Base-by-base conservation (phyloP, 2,329 filamentous ascomycete genomes). In the Colletotrichum sp. region DNA sequence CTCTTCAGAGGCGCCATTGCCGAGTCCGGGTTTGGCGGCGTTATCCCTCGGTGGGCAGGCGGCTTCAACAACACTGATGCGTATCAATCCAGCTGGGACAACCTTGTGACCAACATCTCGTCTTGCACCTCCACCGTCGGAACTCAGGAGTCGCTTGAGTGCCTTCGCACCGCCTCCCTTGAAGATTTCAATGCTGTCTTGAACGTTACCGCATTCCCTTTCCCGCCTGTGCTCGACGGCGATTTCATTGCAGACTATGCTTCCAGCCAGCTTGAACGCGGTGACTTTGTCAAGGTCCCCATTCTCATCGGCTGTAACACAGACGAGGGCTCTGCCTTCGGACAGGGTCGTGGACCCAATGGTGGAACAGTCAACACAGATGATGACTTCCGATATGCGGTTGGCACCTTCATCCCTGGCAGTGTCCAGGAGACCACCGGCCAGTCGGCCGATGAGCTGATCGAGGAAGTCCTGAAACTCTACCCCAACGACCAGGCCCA, bases 1-100 rank as follows among this genome's bases (percentile, higher is more conserved):
- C 83, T 91, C 1, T 91, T 91, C 77, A 82, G 86, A 6, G 86
- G 78, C 8, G 88, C 83, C 2, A 89, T 90, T 21, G 83, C 83
- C 47, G 78, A 91, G 75, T 90, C 87, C 16, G 87, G 87, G 9
- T 85, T 84, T 34, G 81, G 82, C 3, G 80, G 79, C 8, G 77
- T 80, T 29, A 78, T 84, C 12, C 68, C 73, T 4, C 75, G 81
- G 63, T 78, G 76, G 43, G 72, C 75, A 9, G 79, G 80, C 16
- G 78, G 78, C 16, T 75, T 81, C 29, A 82, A 82, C 63, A 76
- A 78, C n/a, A 82, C 79, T 15, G 59, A 57, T 8, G 47, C 69
- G 8, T 78, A 78, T 73, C 81, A 84, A 57, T 57, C 29, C 15
- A 75, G 75, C 4, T 83, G 80, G 54, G 75, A 82, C 54, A 75